Conservation (phyloP, 352 stramenopile genomes). For the Globisporangium takayamanum region DNA sequence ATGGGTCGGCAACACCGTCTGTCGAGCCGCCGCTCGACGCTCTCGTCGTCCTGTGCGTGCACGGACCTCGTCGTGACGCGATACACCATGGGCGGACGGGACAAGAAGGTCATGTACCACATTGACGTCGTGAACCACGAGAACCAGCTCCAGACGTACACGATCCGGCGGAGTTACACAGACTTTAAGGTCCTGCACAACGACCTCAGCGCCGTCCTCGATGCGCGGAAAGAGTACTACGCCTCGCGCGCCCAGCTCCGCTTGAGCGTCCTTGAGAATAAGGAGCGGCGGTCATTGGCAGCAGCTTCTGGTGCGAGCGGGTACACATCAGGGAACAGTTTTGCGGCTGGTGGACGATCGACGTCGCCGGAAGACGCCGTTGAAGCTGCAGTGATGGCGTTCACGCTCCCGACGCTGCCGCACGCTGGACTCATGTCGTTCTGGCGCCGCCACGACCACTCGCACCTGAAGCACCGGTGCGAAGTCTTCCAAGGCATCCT, state of each 20-base stretch:
- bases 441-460: conserved; percentile 73
- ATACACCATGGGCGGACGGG: conserved; percentile 55
- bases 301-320: conserved; percentile 10
- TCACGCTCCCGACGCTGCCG: conserved; percentile 59
- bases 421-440: conserved; percentile 71
- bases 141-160: conserved; percentile 76
- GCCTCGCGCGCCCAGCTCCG: conserved; percentile 10
- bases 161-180: conserved; percentile 78
- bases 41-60: conserved; percentile 27
- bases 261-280: conserved; percentile 10
- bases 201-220: conserved; percentile 59
- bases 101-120: conserved; percentile 87
- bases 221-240: conserved; percentile 56
- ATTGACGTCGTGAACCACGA: conserved; percentile 75
- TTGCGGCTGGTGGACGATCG: neutral
- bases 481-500: conserved; percentile 72
- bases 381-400: conserved; percentile 51
- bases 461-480: conserved; percentile 64
- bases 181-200: conserved; percentile 77
- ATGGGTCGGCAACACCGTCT: conserved; percentile 2
- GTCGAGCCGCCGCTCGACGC: conserved; percentile 37
- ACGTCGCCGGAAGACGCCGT: conserved; percentile 30
- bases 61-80: conserved; percentile 64
- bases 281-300: conserved; percentile 7
- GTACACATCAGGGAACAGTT: neutral